Evolutionary conservation across 352 stramenopile species (phyloP).

Genomic region (Chrysophaeum taylorii): DNA sequence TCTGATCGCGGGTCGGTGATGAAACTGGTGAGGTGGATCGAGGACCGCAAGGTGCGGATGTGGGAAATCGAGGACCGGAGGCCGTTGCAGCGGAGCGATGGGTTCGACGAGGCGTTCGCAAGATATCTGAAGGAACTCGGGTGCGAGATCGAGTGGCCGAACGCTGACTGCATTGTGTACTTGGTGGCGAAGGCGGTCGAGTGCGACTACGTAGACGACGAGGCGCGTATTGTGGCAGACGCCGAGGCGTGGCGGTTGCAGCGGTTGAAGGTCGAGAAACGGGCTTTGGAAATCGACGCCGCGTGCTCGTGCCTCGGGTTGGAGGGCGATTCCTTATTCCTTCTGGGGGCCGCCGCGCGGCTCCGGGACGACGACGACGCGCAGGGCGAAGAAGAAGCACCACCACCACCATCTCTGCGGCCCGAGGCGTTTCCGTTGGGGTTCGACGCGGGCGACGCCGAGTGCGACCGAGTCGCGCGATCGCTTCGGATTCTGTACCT

Average conservation of each 20-base stretch:
- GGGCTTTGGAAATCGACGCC: too few species aligned
- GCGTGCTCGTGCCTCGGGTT: background rate
- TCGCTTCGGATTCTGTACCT: conserved; percentile 13
- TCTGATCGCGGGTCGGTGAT: background rate
- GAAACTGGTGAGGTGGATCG: background rate
- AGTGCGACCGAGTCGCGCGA: background rate
- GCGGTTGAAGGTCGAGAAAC: background rate
- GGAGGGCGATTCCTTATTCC: background rate
- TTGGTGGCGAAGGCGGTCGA: background rate
- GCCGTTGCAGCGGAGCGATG: background rate
- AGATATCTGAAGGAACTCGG: background rate
- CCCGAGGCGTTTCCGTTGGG: background rate
- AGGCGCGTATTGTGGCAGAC: background rate
- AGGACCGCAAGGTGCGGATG: conserved; percentile 1
- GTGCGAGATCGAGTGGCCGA: background rate
- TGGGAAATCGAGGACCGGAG: background rate
- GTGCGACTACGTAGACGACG: conserved; percentile 8
- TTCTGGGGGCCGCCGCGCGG: background rate
- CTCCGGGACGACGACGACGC: background rate
- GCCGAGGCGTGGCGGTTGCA: background rate
- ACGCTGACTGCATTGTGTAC: background rate
- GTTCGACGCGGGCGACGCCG: background rate
- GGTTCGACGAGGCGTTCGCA: background rate
- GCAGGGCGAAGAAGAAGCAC: background rate
- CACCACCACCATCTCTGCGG: background rate